A percentile compares a stretch with the other conserved stretches of the same genome.
phyloP scores from a whole-genome alignment of 768 basidiomycete genomes.

The Leccinum broughii region DNA sequence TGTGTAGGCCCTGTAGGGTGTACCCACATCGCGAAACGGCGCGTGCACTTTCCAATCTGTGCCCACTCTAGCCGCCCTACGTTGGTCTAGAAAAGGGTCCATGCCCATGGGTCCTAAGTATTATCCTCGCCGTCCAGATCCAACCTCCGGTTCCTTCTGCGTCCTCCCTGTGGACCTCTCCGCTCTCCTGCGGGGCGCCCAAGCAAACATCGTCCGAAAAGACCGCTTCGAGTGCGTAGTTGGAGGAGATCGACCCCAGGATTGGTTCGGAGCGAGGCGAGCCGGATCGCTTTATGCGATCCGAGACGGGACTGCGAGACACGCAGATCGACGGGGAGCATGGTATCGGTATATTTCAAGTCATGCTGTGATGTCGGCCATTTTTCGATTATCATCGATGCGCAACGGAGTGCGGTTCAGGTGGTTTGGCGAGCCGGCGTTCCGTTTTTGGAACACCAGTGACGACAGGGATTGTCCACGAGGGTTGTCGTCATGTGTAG shows the following conservation, averaged over 20 bases:
- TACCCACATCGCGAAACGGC: conserved; percentile 22
- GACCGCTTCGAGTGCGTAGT: conserved; percentile 22
- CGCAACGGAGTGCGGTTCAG: not conserved
- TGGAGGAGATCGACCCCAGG: conserved; percentile 23
- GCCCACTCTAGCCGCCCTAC: no score
- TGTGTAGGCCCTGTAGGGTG: conserved; percentile 20
- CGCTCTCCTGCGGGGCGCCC: not conserved
- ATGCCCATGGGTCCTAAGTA: conserved; percentile 11
- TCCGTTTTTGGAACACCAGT: not conserved
- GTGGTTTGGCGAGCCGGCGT: not conserved
- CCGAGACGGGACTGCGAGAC: not conserved
- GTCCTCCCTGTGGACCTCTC: not conserved
- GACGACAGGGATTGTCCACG: not conserved
- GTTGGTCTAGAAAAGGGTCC: no score
- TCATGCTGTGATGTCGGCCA: not conserved
- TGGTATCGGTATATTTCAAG: not conserved
- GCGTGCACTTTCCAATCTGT: no score
- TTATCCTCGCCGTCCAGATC: conserved; percentile 19
- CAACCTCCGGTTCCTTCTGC: conserved; percentile 11
- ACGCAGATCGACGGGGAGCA: not conserved
- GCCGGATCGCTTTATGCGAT: conserved; percentile 20
- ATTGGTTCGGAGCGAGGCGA: conserved; percentile 24
- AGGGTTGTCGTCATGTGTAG: not conserved
- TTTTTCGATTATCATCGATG: not conserved
- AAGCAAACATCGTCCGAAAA: conserved; percentile 22